Base-by-base conservation (phyloP, 1,284 basidiomycete genomes). In the Uromyces viciae-fabae region DNA sequence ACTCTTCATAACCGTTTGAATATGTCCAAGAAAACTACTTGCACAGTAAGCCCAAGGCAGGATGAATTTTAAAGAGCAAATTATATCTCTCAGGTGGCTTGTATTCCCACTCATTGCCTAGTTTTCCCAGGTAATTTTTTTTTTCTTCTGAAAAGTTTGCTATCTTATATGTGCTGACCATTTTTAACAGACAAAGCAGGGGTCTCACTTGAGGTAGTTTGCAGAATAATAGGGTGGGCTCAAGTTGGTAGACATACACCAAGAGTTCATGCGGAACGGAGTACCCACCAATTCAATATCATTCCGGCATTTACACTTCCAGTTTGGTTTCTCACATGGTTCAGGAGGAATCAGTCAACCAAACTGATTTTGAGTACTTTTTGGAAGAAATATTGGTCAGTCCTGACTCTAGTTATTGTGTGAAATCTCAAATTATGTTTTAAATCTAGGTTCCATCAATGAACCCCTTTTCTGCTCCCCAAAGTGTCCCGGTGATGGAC, bases 281-380 rank as follows among this genome's bases (percentile, higher is more conserved):
- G 28, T n/a, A 71, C 68, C 28, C 68, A 71, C 25, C 40, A 25
- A 52, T 71, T 71, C 68, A 71, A 71, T 33, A 4, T 71, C 3
- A 71, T 71, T 25, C 40, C 68, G 4, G 68, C 68, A 5, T 17
- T 71, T 5, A 15, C 68, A 3, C 38, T 71, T 3, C 3, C 4
- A 42, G 68, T n/a, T n/a, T 71, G 5, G 68, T 71, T 3, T 3
- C 28, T 8, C 2, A 15, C 9, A 28, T 33, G 28, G 46, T 71
- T 2, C 28, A 46, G 40, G 11, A 5, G 25, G 42, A 71, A 49
- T 40, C 15, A 42, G 68, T 71, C 17, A 46, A 28, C 3, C 11
- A 42, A 22, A 36, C 11, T 14, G 11, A 43, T 42, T 71, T 46
- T 46, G 68, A 71, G n/a, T 49, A 46, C 68, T 71, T 42, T 7